phyloP scores from a whole-genome alignment of 305 asterid species.

The Fraxinus greggii region DNA sequence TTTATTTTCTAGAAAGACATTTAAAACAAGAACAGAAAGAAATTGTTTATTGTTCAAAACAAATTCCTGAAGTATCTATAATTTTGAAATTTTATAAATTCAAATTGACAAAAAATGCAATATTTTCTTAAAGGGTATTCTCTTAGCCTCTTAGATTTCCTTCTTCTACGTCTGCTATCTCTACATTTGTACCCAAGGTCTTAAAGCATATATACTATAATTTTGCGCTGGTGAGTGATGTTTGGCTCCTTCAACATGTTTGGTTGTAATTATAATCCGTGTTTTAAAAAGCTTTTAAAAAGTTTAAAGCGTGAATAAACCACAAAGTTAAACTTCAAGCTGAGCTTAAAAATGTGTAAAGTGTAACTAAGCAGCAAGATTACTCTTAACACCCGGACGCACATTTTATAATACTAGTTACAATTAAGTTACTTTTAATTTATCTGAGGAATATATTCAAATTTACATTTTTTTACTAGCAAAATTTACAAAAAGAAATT shows the following conservation, averaged over 20 bases:
- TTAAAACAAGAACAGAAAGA: background rate
- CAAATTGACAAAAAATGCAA: background rate
- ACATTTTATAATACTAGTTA: background rate
- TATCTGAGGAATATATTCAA: background rate
- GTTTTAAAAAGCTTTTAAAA: background rate
- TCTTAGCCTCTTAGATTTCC: background rate
- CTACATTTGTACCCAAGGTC: background rate
- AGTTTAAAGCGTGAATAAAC: background rate
- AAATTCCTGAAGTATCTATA: background rate
- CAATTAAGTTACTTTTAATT: background rate
- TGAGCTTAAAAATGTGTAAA: background rate
- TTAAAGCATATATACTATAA: too few species aligned
- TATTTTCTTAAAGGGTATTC: too few species aligned
- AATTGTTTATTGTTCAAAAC: background rate
- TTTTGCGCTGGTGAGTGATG: background rate
- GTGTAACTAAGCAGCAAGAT: background rate
- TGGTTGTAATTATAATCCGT: background rate
- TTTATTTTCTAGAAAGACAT: background rate
- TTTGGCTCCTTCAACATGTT: background rate
- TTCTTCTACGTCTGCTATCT: background rate
- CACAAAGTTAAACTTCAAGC: background rate
- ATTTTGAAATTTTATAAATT: too few species aligned
- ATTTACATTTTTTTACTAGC: background rate
- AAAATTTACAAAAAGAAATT: background rate
- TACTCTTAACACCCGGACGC: background rate